These are phyloP conservation scores for Ustilago xerochloae DNA, from an alignment of 1,284 basidiomycete species.

Conservation along the genomic window DNA sequence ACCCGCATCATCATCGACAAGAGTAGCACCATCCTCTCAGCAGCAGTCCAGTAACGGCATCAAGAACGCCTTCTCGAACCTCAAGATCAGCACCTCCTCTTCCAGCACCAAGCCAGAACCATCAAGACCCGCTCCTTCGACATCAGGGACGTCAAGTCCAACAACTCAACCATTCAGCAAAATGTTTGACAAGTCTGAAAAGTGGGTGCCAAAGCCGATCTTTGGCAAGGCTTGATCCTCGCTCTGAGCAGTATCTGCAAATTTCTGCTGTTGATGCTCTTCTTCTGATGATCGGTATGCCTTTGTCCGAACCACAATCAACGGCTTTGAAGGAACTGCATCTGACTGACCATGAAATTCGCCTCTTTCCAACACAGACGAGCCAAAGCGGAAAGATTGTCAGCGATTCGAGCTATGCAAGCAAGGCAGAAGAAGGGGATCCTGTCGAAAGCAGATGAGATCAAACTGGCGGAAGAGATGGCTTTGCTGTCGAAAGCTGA, in stretches of 20 bases:
- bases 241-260: constrained; percentile 1
- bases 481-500: constrained; percentile 35
- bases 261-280: constrained; percentile 4
- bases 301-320: constrained; percentile 1
- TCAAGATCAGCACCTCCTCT: constrained; percentile 29
- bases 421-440: constrained; percentile 56
- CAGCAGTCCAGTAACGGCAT: constrained; percentile 17
- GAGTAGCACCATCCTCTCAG: neutral
- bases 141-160: constrained; percentile 1
- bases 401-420: constrained; percentile 54
- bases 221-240: constrained; percentile 52
- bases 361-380: constrained; percentile 28
- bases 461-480: constrained; percentile 60
- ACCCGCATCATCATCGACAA: constrained; percentile 23
- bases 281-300: constrained; percentile 32
- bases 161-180: constrained; percentile 29
- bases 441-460: constrained; percentile 46
- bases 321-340: neutral
- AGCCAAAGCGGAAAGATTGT: constrained; percentile 51
- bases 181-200: constrained; percentile 56
- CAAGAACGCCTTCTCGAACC: constrained; percentile 35
- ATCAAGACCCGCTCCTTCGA: neutral
- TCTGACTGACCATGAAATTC: neutral
- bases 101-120: neutral
- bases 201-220: constrained; percentile 60